These are phyloP conservation scores for Gastrodia elata DNA, from an alignment of 106 monocot genomes.

Conservation along the genomic window DNA sequence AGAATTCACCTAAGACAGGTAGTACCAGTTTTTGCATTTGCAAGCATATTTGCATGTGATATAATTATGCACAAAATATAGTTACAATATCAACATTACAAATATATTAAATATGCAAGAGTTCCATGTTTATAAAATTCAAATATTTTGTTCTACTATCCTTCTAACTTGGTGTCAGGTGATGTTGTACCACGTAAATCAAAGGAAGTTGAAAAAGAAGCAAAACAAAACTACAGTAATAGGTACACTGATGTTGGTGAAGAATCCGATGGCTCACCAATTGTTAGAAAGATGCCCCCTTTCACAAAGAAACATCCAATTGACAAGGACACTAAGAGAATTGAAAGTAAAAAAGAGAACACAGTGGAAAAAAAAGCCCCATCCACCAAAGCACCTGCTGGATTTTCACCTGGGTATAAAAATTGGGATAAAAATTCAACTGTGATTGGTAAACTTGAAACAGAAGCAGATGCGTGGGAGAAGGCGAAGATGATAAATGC, in stretches of 20 bases:
- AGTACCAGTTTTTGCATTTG: neutral
- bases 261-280: neutral
- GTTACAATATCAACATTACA: neutral
- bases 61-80: neutral
- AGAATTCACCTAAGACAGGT: no score
- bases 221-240: neutral
- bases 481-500: slow-evolving; percentile 20
- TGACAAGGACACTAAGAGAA: slow-evolving; percentile 10
- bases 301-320: slow-evolving; percentile 7
- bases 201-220: neutral
- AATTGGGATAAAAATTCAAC: neutral
- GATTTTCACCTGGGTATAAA: slow-evolving; percentile 1
- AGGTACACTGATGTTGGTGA: neutral
- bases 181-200: neutral
- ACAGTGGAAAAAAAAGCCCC: neutral
- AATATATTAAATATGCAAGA: neutral
- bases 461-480: slow-evolving; percentile 19
- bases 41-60: neutral
- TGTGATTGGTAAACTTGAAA: slow-evolving; percentile 2
- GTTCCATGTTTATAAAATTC: neutral
- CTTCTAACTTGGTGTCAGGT: neutral
- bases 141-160: neutral
- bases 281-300: slow-evolving; percentile 5
- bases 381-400: slow-evolving; percentile 4
- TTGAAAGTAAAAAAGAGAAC: slow-evolving; percentile 12